Evolutionary conservation across 345 rosid genomes (phyloP).

Genomic region (Odontarrhena argentea): DNA sequence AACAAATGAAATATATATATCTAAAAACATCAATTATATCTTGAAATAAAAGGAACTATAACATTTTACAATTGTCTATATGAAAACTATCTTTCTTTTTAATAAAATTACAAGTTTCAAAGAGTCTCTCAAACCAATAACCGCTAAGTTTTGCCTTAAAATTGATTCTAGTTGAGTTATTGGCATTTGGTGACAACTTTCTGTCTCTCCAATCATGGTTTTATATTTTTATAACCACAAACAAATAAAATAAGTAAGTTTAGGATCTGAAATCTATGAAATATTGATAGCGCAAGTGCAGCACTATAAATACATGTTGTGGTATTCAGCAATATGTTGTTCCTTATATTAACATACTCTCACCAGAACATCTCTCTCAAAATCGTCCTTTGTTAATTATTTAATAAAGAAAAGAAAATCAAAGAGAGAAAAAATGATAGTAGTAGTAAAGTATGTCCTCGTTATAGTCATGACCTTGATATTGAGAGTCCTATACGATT

Average conservation of each 20-base stretch:
- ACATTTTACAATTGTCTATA: not conserved
- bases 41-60: no score
- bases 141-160: no score
- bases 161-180: no score
- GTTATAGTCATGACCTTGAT: slow-evolving; percentile 40
- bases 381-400: not conserved
- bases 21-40: no score
- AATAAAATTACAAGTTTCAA: no score
- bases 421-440: slow-evolving; percentile 26
- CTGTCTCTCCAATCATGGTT: not conserved
- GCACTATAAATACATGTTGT: slow-evolving; percentile 35
- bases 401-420: not conserved
- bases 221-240: not conserved
- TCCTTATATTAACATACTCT: slow-evolving; percentile 3
- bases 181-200: no score
- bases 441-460: slow-evolving; percentile 33
- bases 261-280: slow-evolving; percentile 3
- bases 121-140: no score
- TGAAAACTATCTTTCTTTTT: not conserved
- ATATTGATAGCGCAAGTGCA: slow-evolving; percentile 12
- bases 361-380: slow-evolving; percentile 27
- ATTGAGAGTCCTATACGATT: slow-evolving; percentile 51
- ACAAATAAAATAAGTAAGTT: not conserved
- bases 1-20: no score
- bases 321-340: slow-evolving; percentile 18